Base-by-base conservation (phyloP, 2,329 filamentous ascomycete species). In the Xylariaceae sp. region DNA sequence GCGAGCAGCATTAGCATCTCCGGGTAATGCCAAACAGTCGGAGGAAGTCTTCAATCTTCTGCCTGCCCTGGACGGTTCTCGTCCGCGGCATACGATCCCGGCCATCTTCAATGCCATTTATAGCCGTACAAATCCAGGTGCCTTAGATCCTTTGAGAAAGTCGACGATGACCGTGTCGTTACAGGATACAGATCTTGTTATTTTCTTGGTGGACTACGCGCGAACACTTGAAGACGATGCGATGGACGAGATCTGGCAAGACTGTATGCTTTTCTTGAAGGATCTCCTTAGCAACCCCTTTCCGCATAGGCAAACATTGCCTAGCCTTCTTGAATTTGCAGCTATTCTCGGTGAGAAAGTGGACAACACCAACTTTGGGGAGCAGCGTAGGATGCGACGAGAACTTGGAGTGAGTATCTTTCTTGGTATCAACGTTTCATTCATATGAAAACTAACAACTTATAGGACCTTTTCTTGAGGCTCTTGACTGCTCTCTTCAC, bases 201-300 rank as follows among this genome's bases (percentile, higher is more conserved):
- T 88, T 7, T 99, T 99, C 72, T 75, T 97, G 50, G 89, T 96
- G 6, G 89, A 94, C 63, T 99, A 99, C 73, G 88, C 92, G 0
- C 84, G 84, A 35, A 94, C 92, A 0, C 80, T 97, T 10, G 94
- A 99, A 70, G 94, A 99, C 68, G 94, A 99, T 76, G 89, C 94
- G 13, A 93, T 97, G 82, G 94, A 99, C 68, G 94, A 99, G 74
- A 96, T 99, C 53, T 99, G 94, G 94, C 82, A 87, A 47, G 93
- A 99, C 71, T 99, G 93, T 72, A 91, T 92, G 68, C 84, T 88
- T 0, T 99, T 99, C 73, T 74, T 97, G 61, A 88, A 87, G 64
- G 95, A 99, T 71, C 83, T 99, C 34, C 80, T 99, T 34, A 86
- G 88, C 23, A 99, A 99, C 70, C 95, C 94, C 1, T 91, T 99